A percentile compares a stretch with the other conserved stretches of the same genome.
phyloP scores from a whole-genome alignment of 768 basidiomycete species.

The Leccinum incarnatum region DNA sequence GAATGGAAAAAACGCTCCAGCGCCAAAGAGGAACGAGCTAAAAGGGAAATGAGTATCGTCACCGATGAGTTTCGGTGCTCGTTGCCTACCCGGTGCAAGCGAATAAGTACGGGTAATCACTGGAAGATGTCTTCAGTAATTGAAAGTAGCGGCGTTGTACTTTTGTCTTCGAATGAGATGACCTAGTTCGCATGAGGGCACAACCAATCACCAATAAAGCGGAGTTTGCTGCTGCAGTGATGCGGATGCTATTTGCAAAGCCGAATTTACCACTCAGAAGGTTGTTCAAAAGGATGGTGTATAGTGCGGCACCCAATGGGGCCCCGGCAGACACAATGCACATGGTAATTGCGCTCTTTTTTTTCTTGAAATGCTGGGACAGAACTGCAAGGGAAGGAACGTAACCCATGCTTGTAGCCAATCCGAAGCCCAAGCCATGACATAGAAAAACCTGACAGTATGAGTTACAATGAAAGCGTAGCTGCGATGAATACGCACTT shows the following conservation, averaged over 20 bases:
- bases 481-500: constrained; percentile 29
- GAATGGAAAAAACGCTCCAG: constrained; percentile 26
- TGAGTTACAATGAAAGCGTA: constrained; percentile 23
- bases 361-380: constrained; percentile 43
- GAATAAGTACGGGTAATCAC: constrained; percentile 25
- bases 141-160: constrained; percentile 12
- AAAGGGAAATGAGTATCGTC: neutral
- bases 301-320: constrained; percentile 25
- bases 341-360: constrained; percentile 40
- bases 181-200: constrained; percentile 38
- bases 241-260: constrained; percentile 47
- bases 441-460: constrained; percentile 36
- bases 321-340: constrained; percentile 39
- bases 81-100: constrained; percentile 22
- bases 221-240: constrained; percentile 41
- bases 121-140: constrained; percentile 15
- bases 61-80: neutral
- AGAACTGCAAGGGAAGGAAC: constrained; percentile 45
- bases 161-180: constrained; percentile 24
- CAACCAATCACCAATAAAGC: constrained; percentile 36
- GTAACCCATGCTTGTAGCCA: constrained; percentile 38
- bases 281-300: constrained; percentile 30
- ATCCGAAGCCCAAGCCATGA: constrained; percentile 42
- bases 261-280: constrained; percentile 13
- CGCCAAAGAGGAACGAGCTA: constrained; percentile 20